phyloP scores from a whole-genome alignment of 345 rosid genomes.

The Citrus sinensis region DNA sequence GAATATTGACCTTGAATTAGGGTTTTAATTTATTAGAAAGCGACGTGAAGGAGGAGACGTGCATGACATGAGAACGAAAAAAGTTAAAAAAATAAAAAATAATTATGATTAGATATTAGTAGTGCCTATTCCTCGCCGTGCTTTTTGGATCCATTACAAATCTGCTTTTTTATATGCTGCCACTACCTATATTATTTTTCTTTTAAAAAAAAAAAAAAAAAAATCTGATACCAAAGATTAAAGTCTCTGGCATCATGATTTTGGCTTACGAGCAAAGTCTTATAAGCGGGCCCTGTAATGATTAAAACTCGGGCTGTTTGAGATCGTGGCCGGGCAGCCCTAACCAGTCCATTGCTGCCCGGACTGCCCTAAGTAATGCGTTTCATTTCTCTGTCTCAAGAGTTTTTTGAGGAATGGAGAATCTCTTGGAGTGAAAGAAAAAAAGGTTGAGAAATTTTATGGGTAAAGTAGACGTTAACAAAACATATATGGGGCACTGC shows the following conservation, averaged over 20 bases:
- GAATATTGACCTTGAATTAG: slow-evolving; percentile 19
- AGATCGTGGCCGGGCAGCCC: slow-evolving; percentile 45
- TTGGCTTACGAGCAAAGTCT: slow-evolving; percentile 64
- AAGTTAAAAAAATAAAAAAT: not conserved
- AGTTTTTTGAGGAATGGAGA: not conserved
- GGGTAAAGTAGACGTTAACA: slow-evolving; percentile 37
- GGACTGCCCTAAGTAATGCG: slow-evolving; percentile 22
- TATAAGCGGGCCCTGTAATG: slow-evolving; percentile 41
- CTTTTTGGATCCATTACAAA: slow-evolving; percentile 33
- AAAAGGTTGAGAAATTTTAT: slow-evolving; percentile 7
- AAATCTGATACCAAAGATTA: slow-evolving; percentile 4
- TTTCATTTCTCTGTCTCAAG: not conserved
- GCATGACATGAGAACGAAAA: slow-evolving; percentile 43
- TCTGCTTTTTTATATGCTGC: not conserved
- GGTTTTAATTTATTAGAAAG: slow-evolving; percentile 19
- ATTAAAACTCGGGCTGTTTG: slow-evolving; percentile 41
- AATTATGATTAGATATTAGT: slow-evolving; percentile 1
- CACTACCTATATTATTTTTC: not conserved
- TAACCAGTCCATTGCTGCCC: slow-evolving; percentile 30
- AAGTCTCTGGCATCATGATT: slow-evolving; percentile 51
- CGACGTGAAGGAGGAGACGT: slow-evolving; percentile 58
- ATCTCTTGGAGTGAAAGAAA: slow-evolving; percentile 14
- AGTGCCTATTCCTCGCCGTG: slow-evolving; percentile 35
- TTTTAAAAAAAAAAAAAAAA: not conserved
- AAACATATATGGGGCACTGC: not conserved